Percentiles rank a stretch among this genome's conserved stretches.
These are phyloP conservation scores for Biscogniauxia marginata DNA, from an alignment of 2,329 filamentous ascomycete species.

Conservation along the genomic window DNA sequence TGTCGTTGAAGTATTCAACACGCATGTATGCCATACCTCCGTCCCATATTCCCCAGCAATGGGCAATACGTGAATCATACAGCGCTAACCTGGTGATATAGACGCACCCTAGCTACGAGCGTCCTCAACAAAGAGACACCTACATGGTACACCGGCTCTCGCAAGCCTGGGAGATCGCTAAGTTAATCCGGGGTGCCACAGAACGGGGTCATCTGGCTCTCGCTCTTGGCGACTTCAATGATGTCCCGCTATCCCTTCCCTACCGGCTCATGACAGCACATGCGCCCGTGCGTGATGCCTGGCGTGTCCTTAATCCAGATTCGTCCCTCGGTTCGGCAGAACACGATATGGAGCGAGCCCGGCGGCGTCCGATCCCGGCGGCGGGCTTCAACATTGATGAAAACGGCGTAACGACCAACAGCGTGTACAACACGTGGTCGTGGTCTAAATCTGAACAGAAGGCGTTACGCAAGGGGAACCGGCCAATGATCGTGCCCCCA, in stretches of 20 bases:
- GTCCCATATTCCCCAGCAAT: too few species aligned
- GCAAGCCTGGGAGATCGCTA: conserved; percentile 93
- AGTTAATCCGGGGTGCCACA: conserved; percentile 78
- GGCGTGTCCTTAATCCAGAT: conserved; percentile 80
- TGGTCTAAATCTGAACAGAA: conserved; percentile 75
- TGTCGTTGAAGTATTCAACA: conserved; percentile 86
- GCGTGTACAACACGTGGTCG: conserved; percentile 86
- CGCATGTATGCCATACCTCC: conserved; percentile 56
- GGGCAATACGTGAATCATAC: background rate
- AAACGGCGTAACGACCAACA: conserved; percentile 88
- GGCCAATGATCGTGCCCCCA: conserved; percentile 60
- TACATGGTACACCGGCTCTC: conserved; percentile 89
- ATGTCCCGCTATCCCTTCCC: conserved; percentile 82
- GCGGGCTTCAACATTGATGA: conserved; percentile 74
- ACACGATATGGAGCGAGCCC: conserved; percentile 64
- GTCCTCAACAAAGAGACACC: conserved; percentile 68
- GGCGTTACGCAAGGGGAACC: conserved; percentile 61
- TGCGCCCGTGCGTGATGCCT: conserved; percentile 76
- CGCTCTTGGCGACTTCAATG: conserved; percentile 93
- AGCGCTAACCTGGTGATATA: conserved; percentile 4
- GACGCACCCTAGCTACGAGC: conserved; percentile 83
- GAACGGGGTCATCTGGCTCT: conserved; percentile 81
- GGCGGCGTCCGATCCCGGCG: conserved; percentile 67
- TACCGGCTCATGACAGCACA: conserved; percentile 80
- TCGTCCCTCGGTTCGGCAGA: conserved; percentile 75